Conservation (phyloP, 805 yeast species). For the Teunomyces funiuensis region DNA sequence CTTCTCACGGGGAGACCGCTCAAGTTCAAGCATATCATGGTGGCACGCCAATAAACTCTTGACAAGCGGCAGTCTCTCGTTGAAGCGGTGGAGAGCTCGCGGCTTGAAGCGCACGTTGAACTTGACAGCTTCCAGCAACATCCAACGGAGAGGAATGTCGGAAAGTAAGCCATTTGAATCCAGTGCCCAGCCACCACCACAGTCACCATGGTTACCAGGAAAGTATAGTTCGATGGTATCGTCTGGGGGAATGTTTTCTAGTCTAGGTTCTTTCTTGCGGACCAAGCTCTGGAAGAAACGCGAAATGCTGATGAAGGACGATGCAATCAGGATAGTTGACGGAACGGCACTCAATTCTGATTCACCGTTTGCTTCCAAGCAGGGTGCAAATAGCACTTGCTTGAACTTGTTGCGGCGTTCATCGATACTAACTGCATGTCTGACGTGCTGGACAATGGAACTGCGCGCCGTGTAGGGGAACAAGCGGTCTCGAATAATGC, state of each 20-base stretch:
- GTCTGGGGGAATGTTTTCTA: constrained; percentile 14
- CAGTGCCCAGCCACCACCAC: constrained; percentile 66
- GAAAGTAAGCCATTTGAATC: constrained; percentile 49
- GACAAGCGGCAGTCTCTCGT: constrained; percentile 35
- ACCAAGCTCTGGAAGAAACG: constrained; percentile 9
- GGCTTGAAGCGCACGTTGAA: constrained; percentile 50
- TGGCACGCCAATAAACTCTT: constrained; percentile 47
- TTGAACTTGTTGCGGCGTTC: constrained; percentile 65
- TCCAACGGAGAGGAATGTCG: constrained; percentile 60
- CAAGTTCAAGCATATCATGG: constrained; percentile 49
- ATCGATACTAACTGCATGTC: constrained; percentile 69
- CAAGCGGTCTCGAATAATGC: constrained; percentile 53
- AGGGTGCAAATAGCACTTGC: constrained; percentile 49
- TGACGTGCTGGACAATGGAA: constrained; percentile 52
- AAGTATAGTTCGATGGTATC: constrained; percentile 59
- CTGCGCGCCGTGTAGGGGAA: constrained; percentile 59
- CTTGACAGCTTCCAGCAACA: constrained; percentile 51
- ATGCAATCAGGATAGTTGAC: neutral
- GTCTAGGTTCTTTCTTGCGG: neutral
- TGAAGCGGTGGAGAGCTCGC: constrained; percentile 41
- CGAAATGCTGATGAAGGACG: constrained; percentile 1
- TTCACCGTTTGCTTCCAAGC: neutral
- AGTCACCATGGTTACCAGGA: constrained; percentile 67
- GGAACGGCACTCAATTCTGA: neutral
- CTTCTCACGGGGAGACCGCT: neutral